Evolutionary conservation across 257 asterid species (phyloP), one percentile per base, ranked within the genome.

Genomic region (Capsicum baccatum): DNA sequence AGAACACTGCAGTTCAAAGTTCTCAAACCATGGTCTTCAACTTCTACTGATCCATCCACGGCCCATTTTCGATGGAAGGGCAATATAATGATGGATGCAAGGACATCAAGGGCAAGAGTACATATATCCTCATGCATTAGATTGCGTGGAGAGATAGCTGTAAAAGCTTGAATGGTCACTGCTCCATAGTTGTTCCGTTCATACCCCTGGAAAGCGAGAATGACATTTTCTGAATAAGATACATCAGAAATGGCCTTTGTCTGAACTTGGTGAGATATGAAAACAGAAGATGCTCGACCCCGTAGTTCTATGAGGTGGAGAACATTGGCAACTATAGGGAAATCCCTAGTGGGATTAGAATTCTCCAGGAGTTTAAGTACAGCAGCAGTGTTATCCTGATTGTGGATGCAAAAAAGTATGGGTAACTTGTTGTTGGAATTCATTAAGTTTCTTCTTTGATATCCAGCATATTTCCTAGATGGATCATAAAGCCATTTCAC

Each of bases 51-150:
- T 48, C 88, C 86, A 73, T 86, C 82, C n/a, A 79, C 68, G 1
- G 44, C 88, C 88, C 88, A 86, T 79, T 76, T 83, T 39, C 86
- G 68, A 47, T 86, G 88, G 19, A 86, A 86, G 2, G 88, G 88
- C 17, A 86, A 3, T 79, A 86, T 83, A 7, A 86, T 82, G 44
- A 83, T 33, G 35, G 88, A 83, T 7, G 84, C 84, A 47, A 83
- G 84, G 60, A 55, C 79, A 48, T 86, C 85, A 15, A 86, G 83
- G 68, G 89, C 73, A 79, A 86, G 85, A 6, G 86, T 86, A 81
- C 86, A 86, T 35, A 86, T 86, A 62, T 86, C 89, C 81, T 86
- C 86, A 12, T 83, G 85, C 89, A 86, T 86, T 84, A 86, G 78
- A 50, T 86, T 79, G 14, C 79, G 54, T 5, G 89, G 89, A 6